Evolutionary conservation across 306 rosid species (phyloP).

Genomic region (Vachellia pachyceras): DNA sequence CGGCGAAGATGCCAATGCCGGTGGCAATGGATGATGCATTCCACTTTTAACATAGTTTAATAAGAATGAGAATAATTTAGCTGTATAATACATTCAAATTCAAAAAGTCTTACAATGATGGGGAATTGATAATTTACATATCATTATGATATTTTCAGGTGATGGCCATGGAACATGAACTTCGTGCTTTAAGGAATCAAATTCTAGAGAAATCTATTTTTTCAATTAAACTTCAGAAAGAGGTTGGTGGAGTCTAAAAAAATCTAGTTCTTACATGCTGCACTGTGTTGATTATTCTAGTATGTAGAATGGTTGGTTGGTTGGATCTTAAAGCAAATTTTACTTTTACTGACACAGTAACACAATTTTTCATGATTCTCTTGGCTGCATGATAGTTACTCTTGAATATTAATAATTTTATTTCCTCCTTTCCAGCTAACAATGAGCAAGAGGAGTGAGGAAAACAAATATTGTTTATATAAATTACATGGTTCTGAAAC

Average conservation of each 20-base stretch:
- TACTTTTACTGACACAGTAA: slow-evolving; percentile 12
- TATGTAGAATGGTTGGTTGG: slow-evolving; percentile 12
- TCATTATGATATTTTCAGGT: slow-evolving; percentile 58
- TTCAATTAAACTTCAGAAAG: slow-evolving; percentile 88
- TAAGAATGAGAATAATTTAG: neutral
- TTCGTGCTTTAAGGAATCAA: slow-evolving; percentile 84
- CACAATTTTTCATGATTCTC: neutral
- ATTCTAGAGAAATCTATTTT: slow-evolving; percentile 80
- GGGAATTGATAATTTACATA: slow-evolving; percentile 4
- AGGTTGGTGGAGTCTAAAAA: slow-evolving; percentile 56
- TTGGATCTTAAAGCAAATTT: slow-evolving; percentile 17
- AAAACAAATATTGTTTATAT: slow-evolving; percentile 65
- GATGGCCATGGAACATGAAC: slow-evolving; percentile 92
- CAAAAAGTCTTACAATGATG: slow-evolving; percentile 32
- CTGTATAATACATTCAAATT: slow-evolving; percentile 14
- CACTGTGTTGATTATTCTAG: slow-evolving; percentile 1
- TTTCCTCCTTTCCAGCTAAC: slow-evolving; percentile 64
- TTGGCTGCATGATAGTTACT: neutral
- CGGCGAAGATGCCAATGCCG: too few relatives aligned
- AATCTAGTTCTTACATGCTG: slow-evolving; percentile 31
- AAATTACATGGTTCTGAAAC: slow-evolving; percentile 72
- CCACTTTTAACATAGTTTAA: neutral
- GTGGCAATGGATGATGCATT: too few relatives aligned
- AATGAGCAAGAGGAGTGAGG: slow-evolving; percentile 76
- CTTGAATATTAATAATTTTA: slow-evolving; percentile 32